phyloP scores from a whole-genome alignment of 371 early-diverging fungal species.

The Rhizopus sp. region DNA sequence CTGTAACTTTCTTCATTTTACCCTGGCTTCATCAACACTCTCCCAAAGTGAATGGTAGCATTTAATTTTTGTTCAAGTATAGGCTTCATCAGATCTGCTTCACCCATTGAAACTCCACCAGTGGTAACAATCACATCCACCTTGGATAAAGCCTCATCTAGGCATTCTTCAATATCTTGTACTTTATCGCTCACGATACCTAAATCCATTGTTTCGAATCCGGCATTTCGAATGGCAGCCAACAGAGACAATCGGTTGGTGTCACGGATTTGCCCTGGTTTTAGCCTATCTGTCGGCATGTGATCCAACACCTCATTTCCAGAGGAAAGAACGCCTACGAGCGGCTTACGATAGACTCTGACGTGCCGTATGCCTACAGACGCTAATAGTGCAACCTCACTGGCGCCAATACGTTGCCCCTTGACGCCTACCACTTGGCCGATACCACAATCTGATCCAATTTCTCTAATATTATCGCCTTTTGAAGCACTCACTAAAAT shows the following conservation, averaged over 20 bases:
- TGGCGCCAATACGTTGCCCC: constrained; percentile 65
- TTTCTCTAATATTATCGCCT: constrained; percentile 76
- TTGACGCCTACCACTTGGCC: constrained; percentile 62
- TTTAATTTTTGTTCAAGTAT: constrained; percentile 75
- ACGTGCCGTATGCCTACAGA: constrained; percentile 75
- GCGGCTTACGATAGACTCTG: constrained; percentile 66
- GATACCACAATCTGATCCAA: constrained; percentile 73
- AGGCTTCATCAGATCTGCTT: constrained; percentile 87
- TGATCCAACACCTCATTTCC: constrained; percentile 87
- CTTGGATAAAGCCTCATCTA: constrained; percentile 56
- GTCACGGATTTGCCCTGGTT: constrained; percentile 77
- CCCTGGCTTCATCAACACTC: constrained; percentile 93
- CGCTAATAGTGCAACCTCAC: constrained; percentile 81
- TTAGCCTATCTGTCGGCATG: constrained; percentile 42
- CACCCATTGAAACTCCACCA: constrained; percentile 96
- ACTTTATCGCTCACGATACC: constrained; percentile 78
- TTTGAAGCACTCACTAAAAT: constrained; percentile 36
- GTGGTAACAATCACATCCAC: constrained; percentile 86
- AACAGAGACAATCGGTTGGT: constrained; percentile 82
- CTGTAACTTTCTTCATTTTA: constrained; percentile 20
- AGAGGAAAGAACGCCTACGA: constrained; percentile 82
- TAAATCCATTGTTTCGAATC: constrained; percentile 71
- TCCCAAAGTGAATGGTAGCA: constrained; percentile 84
- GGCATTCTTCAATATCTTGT: constrained; percentile 49
- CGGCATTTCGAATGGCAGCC: constrained; percentile 62